Percentiles rank a stretch among this genome's conserved stretches.
These are phyloP conservation scores for Colletotrichum chrysophilum DNA, from an alignment of 2,329 filamentous ascomycete species.

Conservation along the genomic window DNA sequence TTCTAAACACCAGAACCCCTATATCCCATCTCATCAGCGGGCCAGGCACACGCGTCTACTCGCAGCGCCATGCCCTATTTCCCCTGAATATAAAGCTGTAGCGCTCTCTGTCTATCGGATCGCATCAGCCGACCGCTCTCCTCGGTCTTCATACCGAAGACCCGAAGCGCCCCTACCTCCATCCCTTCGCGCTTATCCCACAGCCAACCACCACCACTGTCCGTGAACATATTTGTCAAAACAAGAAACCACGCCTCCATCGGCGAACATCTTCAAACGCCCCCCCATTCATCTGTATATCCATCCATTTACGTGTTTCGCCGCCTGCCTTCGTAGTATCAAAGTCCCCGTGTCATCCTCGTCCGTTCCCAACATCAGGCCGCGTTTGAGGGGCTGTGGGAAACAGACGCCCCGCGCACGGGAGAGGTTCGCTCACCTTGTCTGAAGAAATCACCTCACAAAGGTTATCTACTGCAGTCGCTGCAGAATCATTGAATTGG, in stretches of 20 bases:
- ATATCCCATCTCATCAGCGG: neutral
- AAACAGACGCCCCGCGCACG: neutral
- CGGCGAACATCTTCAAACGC: neutral
- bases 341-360: neutral
- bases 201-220: neutral
- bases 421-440: neutral
- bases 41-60: neutral
- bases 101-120: neutral
- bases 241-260: neutral
- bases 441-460: neutral
- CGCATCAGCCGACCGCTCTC: neutral
- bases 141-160: neutral
- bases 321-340: fast-evolving
- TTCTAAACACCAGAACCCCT: neutral
- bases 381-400: neutral
- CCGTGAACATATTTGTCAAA: neutral
- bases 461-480: neutral
- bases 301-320: neutral
- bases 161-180: neutral
- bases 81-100: too few species aligned
- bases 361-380: neutral
- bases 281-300: neutral
- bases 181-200: neutral
- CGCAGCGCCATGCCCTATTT: too few species aligned
- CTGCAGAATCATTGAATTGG: neutral